phyloP scores from a whole-genome alignment of 1,139 yeast genomes.

The Kazachstania sp. region DNA sequence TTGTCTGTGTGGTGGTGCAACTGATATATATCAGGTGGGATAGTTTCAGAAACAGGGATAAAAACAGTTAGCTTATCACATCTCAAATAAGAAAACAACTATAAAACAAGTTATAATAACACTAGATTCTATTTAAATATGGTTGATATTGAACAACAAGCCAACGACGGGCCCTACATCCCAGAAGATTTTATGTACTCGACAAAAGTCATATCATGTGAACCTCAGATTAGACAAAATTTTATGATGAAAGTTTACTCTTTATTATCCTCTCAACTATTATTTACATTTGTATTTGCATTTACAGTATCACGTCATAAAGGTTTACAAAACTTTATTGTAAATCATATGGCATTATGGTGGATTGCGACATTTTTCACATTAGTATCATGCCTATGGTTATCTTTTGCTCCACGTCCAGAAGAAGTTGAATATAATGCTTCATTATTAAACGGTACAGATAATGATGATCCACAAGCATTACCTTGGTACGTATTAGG shows the following conservation, averaged over 20 bases:
- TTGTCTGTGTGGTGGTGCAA: too few relatives aligned
- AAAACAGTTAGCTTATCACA: background rate
- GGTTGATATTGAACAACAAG: background rate
- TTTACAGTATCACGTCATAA: conserved; percentile 43
- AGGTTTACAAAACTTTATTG: conserved; percentile 48
- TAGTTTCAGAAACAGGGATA: too few relatives aligned
- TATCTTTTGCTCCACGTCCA: conserved; percentile 50
- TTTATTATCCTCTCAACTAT: conserved; percentile 55
- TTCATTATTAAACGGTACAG: conserved; percentile 1
- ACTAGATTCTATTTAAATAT: background rate
- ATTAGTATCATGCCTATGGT: conserved; percentile 47
- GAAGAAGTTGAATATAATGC: conserved; percentile 45
- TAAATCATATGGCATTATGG: conserved; percentile 53
- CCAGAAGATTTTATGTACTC: conserved; percentile 84
- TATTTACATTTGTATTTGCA: conserved; percentile 55
- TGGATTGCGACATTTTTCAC: conserved; percentile 50
- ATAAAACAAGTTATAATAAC: background rate
- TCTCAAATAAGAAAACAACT: background rate
- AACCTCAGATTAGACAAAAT: conserved; percentile 62
- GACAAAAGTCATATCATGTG: conserved; percentile 70
- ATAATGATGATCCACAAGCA: background rate
- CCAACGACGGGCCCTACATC: conserved; percentile 32
- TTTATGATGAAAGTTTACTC: conserved; percentile 76
- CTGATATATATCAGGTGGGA: too few relatives aligned
- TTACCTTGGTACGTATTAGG: conserved; percentile 29